Percentiles rank a stretch among this genome's conserved stretches.
Evolutionary conservation across 2,329 filamentous ascomycete species (phyloP).

Genomic region (Hypomyces perniciosus): DNA sequence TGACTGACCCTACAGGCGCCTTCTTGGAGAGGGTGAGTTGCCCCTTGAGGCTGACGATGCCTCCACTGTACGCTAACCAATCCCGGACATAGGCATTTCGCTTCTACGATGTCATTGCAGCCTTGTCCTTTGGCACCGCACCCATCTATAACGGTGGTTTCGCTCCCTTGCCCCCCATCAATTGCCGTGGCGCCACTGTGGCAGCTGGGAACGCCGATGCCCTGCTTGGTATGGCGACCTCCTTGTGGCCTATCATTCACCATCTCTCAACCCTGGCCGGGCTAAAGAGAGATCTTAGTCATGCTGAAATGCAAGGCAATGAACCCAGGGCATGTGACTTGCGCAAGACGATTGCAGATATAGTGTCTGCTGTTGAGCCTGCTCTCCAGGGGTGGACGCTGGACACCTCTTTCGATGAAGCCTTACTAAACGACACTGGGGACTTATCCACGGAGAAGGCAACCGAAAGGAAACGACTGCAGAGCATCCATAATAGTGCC

Average conservation of each 20-base stretch:
- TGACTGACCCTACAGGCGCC: constrained; percentile 44
- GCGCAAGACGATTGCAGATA: constrained; percentile 44
- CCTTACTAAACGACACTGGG: constrained; percentile 18
- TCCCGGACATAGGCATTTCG: constrained; percentile 48
- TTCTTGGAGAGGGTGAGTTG: constrained; percentile 53
- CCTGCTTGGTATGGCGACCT: constrained; percentile 55
- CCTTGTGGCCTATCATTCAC: constrained; percentile 59
- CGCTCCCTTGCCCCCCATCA: constrained; percentile 41
- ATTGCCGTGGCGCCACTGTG: constrained; percentile 38
- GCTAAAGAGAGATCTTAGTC: constrained; percentile 46
- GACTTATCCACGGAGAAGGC: constrained; percentile 18
- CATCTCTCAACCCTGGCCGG: constrained; percentile 50
- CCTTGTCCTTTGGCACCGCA: constrained; percentile 53
- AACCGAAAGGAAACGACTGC: constrained; percentile 29
- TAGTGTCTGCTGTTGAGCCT: constrained; percentile 48
- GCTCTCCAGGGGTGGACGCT: constrained; percentile 53
- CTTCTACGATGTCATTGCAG: constrained; percentile 61
- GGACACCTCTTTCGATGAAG: constrained; percentile 35
- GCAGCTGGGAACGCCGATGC: constrained; percentile 50
- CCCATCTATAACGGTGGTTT: constrained; percentile 46
- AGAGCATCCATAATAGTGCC: constrained; percentile 53
- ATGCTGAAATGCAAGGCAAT: constrained; percentile 36
- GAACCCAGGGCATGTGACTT: constrained; percentile 41
- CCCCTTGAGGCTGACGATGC: background rate
- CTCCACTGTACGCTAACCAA: background rate